Evolutionary conservation across 1,284 basidiomycete species (phyloP), one percentile per base, ranked within the genome.

Genomic region (Rhodotorula sp.): DNA sequence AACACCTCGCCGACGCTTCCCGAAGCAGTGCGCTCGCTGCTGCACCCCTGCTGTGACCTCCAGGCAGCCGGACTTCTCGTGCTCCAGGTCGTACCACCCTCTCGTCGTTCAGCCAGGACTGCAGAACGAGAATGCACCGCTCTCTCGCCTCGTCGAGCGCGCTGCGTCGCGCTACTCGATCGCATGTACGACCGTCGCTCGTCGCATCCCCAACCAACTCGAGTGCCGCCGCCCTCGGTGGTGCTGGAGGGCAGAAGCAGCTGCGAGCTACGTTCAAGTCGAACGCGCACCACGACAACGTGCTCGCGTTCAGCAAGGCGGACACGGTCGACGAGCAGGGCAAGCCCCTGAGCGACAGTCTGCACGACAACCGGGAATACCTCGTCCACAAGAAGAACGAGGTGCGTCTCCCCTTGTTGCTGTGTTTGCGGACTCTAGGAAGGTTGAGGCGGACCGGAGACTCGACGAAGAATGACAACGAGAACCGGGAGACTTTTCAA

Each of bases 361-460:
- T 60, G 31, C 56, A 68, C 28, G 43, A 45, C 43, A 71, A 71
- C 56, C 19, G 55, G 38, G 66, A 71, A 60, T 71, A 62, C 60
- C 31, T 68, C 43, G n/a, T 48, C 34, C 66, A 67, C 63, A n/a
- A 54, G 60, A 71, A 71, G 70, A 71, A 71, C 66, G 26, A 60
- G 60, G 70, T 71, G 45, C 54, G 70, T 54, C 1, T 10, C 45
- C 38, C 3, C 21, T 43, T 34, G 8, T 38, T 23, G 8, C 21
- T 48, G 14, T 54, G 23, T 19, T 18, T 34, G n/a, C n/a, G 38
- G 52, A 19, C 5, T 15, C 8, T 28, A 47, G 6, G 38, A 16
- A 16, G 28, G 45, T n/a, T 21, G 57, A 47, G 43, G 43, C 15
- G 54, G 54, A 28, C 54, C 14, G 54, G 16, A 34, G 16, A 34